Base-by-base conservation (phyloP, 1,139 yeast genomes). In the Zygoascus meyerae region DNA sequence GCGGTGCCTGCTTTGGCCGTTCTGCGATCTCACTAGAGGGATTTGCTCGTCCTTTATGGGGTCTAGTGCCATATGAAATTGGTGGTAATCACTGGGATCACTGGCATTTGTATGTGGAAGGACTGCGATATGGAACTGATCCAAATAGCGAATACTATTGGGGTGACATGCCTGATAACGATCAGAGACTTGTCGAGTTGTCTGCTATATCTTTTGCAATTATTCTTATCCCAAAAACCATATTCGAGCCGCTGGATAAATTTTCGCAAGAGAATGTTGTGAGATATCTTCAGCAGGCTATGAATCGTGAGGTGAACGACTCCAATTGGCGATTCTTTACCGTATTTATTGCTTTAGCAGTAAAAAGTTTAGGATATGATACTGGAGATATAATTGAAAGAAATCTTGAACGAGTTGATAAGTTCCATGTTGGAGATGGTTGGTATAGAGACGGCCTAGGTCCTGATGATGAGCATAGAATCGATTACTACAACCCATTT, bases 401-500 rank as follows among this genome's bases (percentile, higher is more conserved):
- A 18, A 49, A 55, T 34, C 47, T 64, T 28, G 52, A 55, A 12
- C 56, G 55, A 14, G 40, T 64, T 11, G 65, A 64, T 28, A 34
- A 34, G 7, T 53, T 56, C 50, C 61, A 63, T 48, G 42, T 63
- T 14, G 56, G 50, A 7, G 61, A 60, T 29, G 68, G 67, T 2
- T 64, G 67, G 67, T 64, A 63, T 48, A 57, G 63, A 11, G 68
- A 64, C 52, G 68, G 68, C 9, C 45, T 46, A 26, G 36, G 42
- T 3, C 46, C 48, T 6, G 47, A 44, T 26, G 55, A 59, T 32
- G 17, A 26, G 15, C 34, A 36, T 14, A 38, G 55, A 41, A 59
- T 63, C 34, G 68, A 64, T 45, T 58, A 63, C 48, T 64, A 64
- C 47, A 61, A 61, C 47, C 57, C 64, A 9, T 64, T 60, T 58